A percentile compares a stretch with the other conserved stretches of the same genome.
phyloP scores from a whole-genome alignment of 2,329 filamentous ascomycete genomes.

The Alternaria rosae region DNA sequence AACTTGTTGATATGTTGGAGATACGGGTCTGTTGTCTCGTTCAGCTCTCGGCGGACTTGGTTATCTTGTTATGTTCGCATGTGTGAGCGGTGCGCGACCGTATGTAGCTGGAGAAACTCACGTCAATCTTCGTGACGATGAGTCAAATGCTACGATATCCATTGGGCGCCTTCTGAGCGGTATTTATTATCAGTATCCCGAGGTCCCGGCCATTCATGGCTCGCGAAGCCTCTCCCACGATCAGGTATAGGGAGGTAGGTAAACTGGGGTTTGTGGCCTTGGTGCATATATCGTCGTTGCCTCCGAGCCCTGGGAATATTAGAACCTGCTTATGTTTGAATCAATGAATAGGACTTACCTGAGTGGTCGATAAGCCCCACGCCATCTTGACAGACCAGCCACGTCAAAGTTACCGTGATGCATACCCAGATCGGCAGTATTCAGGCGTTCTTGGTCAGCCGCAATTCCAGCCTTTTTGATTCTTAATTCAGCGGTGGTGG shows the following conservation, averaged over 20 bases:
- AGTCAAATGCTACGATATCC: too few relatives aligned
- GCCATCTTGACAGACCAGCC: not conserved
- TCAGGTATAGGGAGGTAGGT: not conserved
- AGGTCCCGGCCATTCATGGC: not conserved
- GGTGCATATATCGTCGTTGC: not conserved
- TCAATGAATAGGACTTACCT: not conserved
- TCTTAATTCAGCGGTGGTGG: not conserved
- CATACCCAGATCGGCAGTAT: too few relatives aligned
- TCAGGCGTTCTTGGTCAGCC: too few relatives aligned
- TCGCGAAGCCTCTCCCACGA: not conserved
- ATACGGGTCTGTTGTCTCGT: too few relatives aligned
- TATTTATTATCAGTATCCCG: rapidly evolving
- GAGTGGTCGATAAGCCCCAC: not conserved
- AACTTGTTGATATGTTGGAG: too few relatives aligned
- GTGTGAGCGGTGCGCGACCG: too few relatives aligned
- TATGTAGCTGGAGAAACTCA: too few relatives aligned
- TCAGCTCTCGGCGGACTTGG: too few relatives aligned
- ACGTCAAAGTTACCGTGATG: not conserved
- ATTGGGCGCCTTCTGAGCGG: too few relatives aligned
- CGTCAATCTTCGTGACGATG: too few relatives aligned
- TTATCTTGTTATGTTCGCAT: too few relatives aligned
- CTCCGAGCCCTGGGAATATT: not conserved
- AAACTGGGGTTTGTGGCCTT: not conserved
- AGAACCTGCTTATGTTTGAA: not conserved
- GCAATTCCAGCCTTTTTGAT: not conserved